Conservation (phyloP, 2,329 filamentous ascomycete species). For the Clarireedia sp. region DNA sequence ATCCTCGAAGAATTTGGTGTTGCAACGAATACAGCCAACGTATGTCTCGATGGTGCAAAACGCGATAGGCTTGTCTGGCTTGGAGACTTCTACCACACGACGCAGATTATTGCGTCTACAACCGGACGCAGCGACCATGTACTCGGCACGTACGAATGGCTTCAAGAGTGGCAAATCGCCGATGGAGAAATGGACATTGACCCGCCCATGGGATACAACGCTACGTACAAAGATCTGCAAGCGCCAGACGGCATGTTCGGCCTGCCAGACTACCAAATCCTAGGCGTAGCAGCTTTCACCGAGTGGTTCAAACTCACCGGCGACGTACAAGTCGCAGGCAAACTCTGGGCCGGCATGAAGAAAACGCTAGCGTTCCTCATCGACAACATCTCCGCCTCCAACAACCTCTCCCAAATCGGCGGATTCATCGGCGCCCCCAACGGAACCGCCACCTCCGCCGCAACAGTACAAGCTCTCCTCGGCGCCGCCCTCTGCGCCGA, state of each 20-base stretch:
- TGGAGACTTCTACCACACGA: conserved; percentile 37
- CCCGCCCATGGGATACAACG: too few species aligned
- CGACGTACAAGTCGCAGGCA: not conserved
- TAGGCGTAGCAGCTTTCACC: not conserved
- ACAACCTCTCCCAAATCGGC: conserved; percentile 2
- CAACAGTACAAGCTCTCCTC: conserved; percentile 18
- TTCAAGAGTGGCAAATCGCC: too few species aligned
- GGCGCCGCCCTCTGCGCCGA: conserved; percentile 25
- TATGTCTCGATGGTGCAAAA: conserved; percentile 37
- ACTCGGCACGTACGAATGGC: too few species aligned
- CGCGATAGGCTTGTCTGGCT: conserved; percentile 36
- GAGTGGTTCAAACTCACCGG: not conserved
- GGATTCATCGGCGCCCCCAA: conserved; percentile 5
- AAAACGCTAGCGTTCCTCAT: not conserved
- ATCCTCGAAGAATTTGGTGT: conserved; percentile 33
- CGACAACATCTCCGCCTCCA: not conserved
- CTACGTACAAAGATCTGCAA: not conserved
- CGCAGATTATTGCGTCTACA: conserved; percentile 30
- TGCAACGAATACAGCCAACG: conserved; percentile 27
- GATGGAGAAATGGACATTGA: too few species aligned
- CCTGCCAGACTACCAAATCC: not conserved
- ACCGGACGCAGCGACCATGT: conserved; percentile 24
- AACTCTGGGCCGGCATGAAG: not conserved
- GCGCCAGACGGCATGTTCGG: not conserved
- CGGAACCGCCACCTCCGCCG: conserved; percentile 3